Conservation (phyloP, 1,284 basidiomycete genomes). For the Acaromyces ingoldii region DNA sequence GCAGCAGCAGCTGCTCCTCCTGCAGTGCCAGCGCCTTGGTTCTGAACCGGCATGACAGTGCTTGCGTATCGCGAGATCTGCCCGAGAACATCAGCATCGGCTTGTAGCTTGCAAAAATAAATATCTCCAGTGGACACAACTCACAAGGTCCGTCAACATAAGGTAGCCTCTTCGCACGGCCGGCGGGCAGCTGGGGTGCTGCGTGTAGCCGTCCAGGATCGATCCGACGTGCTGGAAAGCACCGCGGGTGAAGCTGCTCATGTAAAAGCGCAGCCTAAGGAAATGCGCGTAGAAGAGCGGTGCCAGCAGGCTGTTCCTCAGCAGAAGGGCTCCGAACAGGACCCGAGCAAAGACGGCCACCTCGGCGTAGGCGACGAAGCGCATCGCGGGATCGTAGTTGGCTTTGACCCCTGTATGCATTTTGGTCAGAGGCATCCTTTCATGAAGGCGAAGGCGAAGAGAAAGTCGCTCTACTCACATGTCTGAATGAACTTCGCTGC, state of each 20-base stretch:
- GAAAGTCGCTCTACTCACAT: constrained; percentile 16
- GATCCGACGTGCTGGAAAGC: constrained; percentile 45
- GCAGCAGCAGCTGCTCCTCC: constrained; percentile 4
- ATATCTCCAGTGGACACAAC: constrained; percentile 1
- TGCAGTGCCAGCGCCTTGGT: constrained; percentile 3
- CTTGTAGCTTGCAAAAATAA: background rate
- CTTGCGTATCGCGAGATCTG: constrained; percentile 41
- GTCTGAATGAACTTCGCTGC: constrained; percentile 44
- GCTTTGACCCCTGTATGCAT: constrained; percentile 46
- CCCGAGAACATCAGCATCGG: background rate
- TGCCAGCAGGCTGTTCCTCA: constrained; percentile 45
- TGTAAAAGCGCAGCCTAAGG: constrained; percentile 47
- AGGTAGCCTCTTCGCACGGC: constrained; percentile 44
- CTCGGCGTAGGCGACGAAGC: constrained; percentile 50
- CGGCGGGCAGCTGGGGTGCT: constrained; percentile 42
- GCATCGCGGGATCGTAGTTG: constrained; percentile 52
- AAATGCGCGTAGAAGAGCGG: constrained; percentile 50
- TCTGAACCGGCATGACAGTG: constrained; percentile 41
- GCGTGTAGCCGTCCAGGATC: constrained; percentile 35
- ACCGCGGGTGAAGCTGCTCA: constrained; percentile 48
- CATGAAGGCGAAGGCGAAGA: no score
- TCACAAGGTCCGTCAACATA: constrained; percentile 39
- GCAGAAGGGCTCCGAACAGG: constrained; percentile 45
- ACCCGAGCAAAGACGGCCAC: constrained; percentile 49
- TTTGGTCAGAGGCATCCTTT: background rate